Evolutionary conservation across 2,329 filamentous ascomycete genomes (phyloP).

Genomic region (Sporothrix dimorphospora): DNA sequence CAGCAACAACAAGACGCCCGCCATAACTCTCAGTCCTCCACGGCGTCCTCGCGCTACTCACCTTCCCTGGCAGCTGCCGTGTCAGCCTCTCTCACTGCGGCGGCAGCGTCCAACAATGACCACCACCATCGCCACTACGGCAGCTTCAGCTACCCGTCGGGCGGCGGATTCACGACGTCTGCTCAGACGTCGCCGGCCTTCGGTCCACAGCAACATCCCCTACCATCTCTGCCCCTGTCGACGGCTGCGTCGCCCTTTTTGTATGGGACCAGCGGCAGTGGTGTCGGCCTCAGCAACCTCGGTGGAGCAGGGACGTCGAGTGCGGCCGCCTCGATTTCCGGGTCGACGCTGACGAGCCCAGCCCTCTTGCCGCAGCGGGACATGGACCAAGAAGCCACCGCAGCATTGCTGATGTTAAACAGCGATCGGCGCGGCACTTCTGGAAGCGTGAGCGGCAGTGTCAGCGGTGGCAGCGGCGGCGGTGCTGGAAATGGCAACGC

Average conservation of each 20-base stretch:
- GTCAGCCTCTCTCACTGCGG: conserved; percentile 43
- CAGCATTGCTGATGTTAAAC: conserved; percentile 86
- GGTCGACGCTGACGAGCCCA: conserved; percentile 62
- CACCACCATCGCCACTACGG: conserved; percentile 47
- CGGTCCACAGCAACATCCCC: conserved; percentile 52
- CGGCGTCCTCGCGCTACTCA: conserved; percentile 42
- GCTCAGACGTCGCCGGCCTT: conserved; percentile 61
- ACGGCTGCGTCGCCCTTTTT: conserved; percentile 20
- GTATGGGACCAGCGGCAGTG: conserved; percentile 39
- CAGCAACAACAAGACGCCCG: conserved; percentile 41
- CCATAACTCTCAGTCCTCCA: conserved; percentile 59
- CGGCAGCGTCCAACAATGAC: conserved; percentile 40
- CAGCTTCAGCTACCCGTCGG: conserved; percentile 52
- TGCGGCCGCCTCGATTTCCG: conserved; percentile 44
- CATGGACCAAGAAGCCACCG: conserved; percentile 77
- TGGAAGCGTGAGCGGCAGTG: conserved; percentile 37
- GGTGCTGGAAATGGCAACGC: conserved; percentile 12
- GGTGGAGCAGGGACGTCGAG: conserved; percentile 1
- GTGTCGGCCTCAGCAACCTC: neutral
- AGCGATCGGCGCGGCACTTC: conserved; percentile 62
- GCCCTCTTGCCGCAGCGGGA: conserved; percentile 59
- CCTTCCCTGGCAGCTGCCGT: conserved; percentile 39
- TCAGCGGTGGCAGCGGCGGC: conserved; percentile 39
- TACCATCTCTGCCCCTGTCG: conserved; percentile 16
- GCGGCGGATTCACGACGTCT: conserved; percentile 41